Conservation (phyloP, 345 rosid species). For the Boechera divaricarpa region DNA sequence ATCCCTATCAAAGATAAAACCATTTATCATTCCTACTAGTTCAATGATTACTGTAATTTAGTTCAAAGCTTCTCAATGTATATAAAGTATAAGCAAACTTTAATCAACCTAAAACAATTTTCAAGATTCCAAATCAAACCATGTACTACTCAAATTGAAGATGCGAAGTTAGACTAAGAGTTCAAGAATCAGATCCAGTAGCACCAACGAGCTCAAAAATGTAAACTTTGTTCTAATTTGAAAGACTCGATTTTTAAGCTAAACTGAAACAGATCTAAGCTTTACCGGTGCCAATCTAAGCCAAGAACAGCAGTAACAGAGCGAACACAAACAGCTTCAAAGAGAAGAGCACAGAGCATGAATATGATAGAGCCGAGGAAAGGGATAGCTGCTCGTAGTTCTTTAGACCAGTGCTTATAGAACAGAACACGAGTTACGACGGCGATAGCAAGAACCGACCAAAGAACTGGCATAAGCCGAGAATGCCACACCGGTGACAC, state of each 20-base stretch:
- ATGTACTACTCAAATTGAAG: constrained; percentile 1
- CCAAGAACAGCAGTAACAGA: constrained; percentile 90
- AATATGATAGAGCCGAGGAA: constrained; percentile 78
- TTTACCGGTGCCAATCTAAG: constrained; percentile 89
- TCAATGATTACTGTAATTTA: background rate
- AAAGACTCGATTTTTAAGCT: background rate
- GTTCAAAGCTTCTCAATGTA: background rate
- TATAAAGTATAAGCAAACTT: too few species aligned
- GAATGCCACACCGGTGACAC: constrained; percentile 82
- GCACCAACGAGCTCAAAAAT: background rate
- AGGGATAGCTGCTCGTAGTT: constrained; percentile 73
- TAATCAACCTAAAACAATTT: too few species aligned
- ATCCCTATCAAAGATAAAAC: constrained; percentile 51
- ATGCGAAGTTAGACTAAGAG: background rate
- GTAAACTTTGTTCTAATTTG: background rate
- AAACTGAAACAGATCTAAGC: constrained; percentile 22
- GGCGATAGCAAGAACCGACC: constrained; percentile 67
- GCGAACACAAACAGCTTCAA: constrained; percentile 87
- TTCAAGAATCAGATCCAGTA: constrained; percentile 20
- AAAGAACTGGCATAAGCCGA: constrained; percentile 80
- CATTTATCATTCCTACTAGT: background rate
- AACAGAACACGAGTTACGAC: constrained; percentile 76
- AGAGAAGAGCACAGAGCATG: constrained; percentile 77
- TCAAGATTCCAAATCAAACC: constrained; percentile 2
- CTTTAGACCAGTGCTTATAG: constrained; percentile 86